These are phyloP conservation scores for Telopea speciosissima DNA, from an alignment of 177 flowering plant species.

Conservation along the genomic window DNA sequence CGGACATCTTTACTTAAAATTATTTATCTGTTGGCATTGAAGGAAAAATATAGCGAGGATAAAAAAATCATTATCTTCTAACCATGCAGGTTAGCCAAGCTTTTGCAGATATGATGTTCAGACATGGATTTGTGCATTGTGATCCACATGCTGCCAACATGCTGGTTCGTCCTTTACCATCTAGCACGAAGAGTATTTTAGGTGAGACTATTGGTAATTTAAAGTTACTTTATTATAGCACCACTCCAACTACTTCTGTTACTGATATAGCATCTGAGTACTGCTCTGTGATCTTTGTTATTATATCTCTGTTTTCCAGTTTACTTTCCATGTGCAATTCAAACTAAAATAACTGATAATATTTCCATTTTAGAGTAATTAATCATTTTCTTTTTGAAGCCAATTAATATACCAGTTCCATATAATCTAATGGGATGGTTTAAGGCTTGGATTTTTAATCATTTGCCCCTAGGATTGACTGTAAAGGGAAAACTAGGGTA, in stretches of 20 bases:
- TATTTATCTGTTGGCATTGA: background rate
- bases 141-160: constrained; percentile 98
- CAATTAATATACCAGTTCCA: too few species aligned
- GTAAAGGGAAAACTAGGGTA: too few species aligned
- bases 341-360: too few species aligned
- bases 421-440: too few species aligned
- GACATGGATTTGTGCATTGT: constrained; percentile 98
- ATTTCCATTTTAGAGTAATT: too few species aligned
- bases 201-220: constrained; percentile 34
- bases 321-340: too few species aligned
- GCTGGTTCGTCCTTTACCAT: constrained; percentile 78
- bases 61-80: constrained; percentile 1
- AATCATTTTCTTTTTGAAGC: too few species aligned
- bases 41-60: background rate
- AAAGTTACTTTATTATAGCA: background rate
- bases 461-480: too few species aligned
- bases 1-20: background rate
- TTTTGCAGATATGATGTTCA: constrained; percentile 97
- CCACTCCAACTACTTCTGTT: background rate
- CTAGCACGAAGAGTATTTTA: constrained; percentile 36
- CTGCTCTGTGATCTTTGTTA: background rate
- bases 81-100: constrained; percentile 67
- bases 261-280: background rate
- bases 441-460: too few species aligned
- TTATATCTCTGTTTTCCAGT: too few species aligned